These are phyloP conservation scores for Agarophyton chilense DNA, from an alignment of 23 red algal species.

Conservation along the genomic window DNA sequence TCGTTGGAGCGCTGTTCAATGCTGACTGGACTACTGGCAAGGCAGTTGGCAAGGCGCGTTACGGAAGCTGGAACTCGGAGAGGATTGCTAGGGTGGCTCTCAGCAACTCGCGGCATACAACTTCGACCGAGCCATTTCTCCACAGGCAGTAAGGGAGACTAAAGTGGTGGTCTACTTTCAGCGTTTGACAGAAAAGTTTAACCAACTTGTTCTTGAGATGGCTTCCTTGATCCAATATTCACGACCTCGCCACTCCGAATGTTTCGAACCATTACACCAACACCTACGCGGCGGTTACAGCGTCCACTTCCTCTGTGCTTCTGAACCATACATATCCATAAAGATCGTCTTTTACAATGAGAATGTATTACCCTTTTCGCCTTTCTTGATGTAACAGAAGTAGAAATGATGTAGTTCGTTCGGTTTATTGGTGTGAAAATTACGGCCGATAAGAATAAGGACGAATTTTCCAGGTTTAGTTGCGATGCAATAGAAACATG, in stretches of 20 bases:
- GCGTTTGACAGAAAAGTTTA: background rate
- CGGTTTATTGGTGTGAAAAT: background rate
- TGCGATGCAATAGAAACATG: constrained; percentile 9
- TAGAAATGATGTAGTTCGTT: constrained; percentile 46
- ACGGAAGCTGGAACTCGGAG: background rate
- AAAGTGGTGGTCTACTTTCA: constrained; percentile 38
- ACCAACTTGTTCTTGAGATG: constrained; percentile 29
- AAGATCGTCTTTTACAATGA: constrained; percentile 44
- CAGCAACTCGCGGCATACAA: background rate
- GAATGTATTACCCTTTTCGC: constrained; percentile 40
- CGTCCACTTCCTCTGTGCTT: background rate
- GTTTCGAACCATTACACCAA: background rate
- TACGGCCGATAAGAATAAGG: background rate
- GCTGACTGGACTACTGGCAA: constrained; percentile 3
- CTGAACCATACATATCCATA: background rate
- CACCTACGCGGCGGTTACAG: constrained; percentile 14
- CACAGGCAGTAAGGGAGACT: too few relatives aligned
- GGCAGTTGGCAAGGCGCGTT: background rate
- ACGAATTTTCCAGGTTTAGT: background rate
- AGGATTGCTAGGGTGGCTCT: background rate
- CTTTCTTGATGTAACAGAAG: constrained; percentile 2
- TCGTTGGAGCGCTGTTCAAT: too few relatives aligned
- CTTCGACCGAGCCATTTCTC: constrained; percentile 58
- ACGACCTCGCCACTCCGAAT: too few relatives aligned
- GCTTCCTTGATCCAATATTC: background rate